phyloP scores from a whole-genome alignment of 176 grass and related monocot species.

The Poa annua region DNA sequence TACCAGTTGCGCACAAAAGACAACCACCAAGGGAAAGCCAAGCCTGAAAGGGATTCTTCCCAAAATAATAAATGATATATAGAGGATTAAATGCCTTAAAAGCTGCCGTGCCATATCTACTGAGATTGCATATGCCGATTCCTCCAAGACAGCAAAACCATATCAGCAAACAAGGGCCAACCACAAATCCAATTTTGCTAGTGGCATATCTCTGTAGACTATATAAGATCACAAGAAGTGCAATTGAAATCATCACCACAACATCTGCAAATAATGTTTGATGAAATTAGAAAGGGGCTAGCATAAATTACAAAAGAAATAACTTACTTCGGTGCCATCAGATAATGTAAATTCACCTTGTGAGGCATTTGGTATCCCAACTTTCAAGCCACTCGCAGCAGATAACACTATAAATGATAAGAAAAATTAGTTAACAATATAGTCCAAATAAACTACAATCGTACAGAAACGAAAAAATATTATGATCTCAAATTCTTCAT shows the following conservation, averaged over 20 bases:
- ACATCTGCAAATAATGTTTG: slow-evolving; percentile 61
- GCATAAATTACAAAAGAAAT: slow-evolving; percentile 6
- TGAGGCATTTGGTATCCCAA: slow-evolving; percentile 64
- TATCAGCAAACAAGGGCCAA: slow-evolving; percentile 90
- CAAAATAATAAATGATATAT: slow-evolving; percentile 87
- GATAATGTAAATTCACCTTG: slow-evolving; percentile 61
- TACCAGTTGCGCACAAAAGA: slow-evolving; percentile 91
- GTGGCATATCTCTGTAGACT: slow-evolving; percentile 87
- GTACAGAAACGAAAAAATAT: background rate
- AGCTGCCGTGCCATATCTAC: slow-evolving; percentile 67
- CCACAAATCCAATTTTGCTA: slow-evolving; percentile 88
- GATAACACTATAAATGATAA: slow-evolving; percentile 73
- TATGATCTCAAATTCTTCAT: background rate
- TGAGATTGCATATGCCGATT: slow-evolving; percentile 86
- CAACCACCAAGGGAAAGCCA: slow-evolving; percentile 91
- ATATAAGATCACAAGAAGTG: slow-evolving; percentile 89
- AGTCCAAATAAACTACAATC: background rate
- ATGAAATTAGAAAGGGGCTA: slow-evolving; percentile 23
- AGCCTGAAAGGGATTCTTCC: slow-evolving; percentile 74
- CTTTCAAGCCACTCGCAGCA: slow-evolving; percentile 91
- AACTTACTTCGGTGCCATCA: background rate
- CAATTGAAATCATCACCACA: slow-evolving; percentile 91
- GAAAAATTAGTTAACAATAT: slow-evolving; percentile 28
- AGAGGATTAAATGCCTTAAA: slow-evolving; percentile 90
- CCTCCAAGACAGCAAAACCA: slow-evolving; percentile 96